phyloP scores from a whole-genome alignment of 257 asterid species.

The Nicotiana undulata region DNA sequence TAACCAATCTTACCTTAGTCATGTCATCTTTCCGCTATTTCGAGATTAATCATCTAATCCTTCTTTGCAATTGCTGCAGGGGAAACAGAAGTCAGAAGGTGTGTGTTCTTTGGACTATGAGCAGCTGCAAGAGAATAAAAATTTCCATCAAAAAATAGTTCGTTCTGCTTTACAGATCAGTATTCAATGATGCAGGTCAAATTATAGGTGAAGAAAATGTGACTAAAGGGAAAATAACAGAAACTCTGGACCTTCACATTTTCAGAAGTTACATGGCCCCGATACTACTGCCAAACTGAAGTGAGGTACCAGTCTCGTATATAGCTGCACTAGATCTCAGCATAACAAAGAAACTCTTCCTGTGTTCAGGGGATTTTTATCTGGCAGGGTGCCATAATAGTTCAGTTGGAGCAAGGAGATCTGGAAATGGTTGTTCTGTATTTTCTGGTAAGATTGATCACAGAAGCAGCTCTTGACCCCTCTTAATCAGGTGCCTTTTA shows the following conservation, averaged over 20 bases:
- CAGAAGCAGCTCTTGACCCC: neutral
- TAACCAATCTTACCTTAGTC: neutral
- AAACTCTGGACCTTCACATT: neutral
- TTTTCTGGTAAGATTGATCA: constrained; percentile 12
- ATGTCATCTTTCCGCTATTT: constrained; percentile 1
- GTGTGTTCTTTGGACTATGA: neutral
- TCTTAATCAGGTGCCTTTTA: neutral
- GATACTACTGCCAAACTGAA: neutral
- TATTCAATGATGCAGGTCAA: constrained; percentile 7
- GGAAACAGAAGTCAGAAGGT: neutral
- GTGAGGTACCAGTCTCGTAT: neutral
- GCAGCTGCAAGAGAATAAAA: constrained; percentile 12
- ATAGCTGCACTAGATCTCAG: neutral
- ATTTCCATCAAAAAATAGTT: constrained; percentile 27
- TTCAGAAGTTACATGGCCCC: neutral
- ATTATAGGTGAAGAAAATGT: neutral
- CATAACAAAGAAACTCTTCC: neutral
- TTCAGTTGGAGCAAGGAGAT: neutral
- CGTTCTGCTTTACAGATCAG: constrained; percentile 21
- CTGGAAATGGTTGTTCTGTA: neutral
- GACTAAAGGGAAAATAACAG: neutral
- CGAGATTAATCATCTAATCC: constrained; percentile 9
- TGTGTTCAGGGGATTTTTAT: neutral
- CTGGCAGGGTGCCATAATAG: neutral
- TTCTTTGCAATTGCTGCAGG: constrained; percentile 16